Evolutionary conservation across 2,329 filamentous ascomycete species (phyloP).

Genomic region (Claviceps sp.): DNA sequence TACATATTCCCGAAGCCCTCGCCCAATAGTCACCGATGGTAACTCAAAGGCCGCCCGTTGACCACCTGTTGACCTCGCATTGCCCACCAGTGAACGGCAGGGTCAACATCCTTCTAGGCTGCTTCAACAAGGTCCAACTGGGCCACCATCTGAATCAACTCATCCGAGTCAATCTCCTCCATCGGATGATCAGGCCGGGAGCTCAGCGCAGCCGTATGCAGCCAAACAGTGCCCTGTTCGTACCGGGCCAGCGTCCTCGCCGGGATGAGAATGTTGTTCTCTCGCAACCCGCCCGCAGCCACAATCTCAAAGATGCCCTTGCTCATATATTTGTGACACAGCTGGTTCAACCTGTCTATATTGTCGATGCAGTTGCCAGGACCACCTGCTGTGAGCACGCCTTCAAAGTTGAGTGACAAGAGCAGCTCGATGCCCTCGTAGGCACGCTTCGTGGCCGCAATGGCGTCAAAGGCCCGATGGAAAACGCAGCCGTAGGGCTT

Average conservation of each 20-base stretch:
- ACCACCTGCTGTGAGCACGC: slow-evolving; percentile 41
- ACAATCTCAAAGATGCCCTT: slow-evolving; percentile 30
- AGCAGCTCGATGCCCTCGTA: slow-evolving; percentile 21
- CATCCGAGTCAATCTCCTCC: slow-evolving; percentile 15
- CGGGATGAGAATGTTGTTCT: slow-evolving; percentile 22
- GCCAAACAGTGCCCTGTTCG: slow-evolving; percentile 19
- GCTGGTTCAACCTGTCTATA: slow-evolving; percentile 18
- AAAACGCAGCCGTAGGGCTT: slow-evolving; percentile 34
- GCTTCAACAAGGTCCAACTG: slow-evolving; percentile 6
- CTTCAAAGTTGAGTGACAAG: slow-evolving; percentile 31
- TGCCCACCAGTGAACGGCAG: too few relatives aligned
- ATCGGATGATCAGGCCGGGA: slow-evolving; percentile 5
- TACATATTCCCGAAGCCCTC: too few relatives aligned
- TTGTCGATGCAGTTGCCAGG: slow-evolving; percentile 27
- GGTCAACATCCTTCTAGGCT: neutral
- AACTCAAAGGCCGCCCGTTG: too few relatives aligned
- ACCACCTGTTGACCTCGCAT: too few relatives aligned
- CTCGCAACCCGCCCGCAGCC: slow-evolving; percentile 37
- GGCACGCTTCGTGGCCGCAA: slow-evolving; percentile 18
- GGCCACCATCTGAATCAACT: slow-evolving; percentile 11
- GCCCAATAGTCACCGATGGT: too few relatives aligned
- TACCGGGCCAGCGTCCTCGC: slow-evolving; percentile 14
- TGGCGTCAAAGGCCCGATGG: slow-evolving; percentile 42
- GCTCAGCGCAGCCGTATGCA: slow-evolving; percentile 31
- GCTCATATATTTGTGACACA: slow-evolving; percentile 18